phyloP scores from a whole-genome alignment of 2,329 filamentous ascomycete genomes.

The Aureobasidium uvarum region DNA sequence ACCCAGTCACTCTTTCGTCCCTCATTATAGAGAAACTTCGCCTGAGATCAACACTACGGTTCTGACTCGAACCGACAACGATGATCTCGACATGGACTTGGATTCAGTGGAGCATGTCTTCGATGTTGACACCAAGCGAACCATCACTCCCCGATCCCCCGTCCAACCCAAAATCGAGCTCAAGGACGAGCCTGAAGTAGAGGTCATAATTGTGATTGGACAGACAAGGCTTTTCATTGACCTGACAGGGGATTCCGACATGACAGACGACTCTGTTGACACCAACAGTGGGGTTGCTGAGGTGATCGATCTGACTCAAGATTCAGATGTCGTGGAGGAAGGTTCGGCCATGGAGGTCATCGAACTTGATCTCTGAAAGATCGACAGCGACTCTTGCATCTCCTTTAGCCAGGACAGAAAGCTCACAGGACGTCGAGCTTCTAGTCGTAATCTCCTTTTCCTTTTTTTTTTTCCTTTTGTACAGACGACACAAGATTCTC shows the following conservation, averaged over 20 bases:
- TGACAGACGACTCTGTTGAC: background rate
- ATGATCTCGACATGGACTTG: background rate
- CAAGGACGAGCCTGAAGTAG: background rate
- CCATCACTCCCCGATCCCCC: background rate
- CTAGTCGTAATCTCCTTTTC: no score
- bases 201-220: background rate
- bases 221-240: background rate
- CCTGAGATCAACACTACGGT: background rate
- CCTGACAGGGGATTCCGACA: background rate
- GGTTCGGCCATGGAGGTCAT: background rate
- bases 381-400: background rate
- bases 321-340: background rate
- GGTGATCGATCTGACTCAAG: background rate
- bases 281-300: background rate
- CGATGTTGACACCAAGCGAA: background rate
- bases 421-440: no score
- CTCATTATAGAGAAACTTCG: background rate
- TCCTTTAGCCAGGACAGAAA: no score
- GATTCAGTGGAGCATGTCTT: background rate
- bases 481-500: no score
- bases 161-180: background rate
- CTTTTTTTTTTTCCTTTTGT: no score
- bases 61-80: background rate
- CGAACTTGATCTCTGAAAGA: background rate
- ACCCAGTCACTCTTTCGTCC: background rate